Evolutionary conservation across 2,329 filamentous ascomycete species (phyloP).

Genomic region (Ascochyta rabiei): DNA sequence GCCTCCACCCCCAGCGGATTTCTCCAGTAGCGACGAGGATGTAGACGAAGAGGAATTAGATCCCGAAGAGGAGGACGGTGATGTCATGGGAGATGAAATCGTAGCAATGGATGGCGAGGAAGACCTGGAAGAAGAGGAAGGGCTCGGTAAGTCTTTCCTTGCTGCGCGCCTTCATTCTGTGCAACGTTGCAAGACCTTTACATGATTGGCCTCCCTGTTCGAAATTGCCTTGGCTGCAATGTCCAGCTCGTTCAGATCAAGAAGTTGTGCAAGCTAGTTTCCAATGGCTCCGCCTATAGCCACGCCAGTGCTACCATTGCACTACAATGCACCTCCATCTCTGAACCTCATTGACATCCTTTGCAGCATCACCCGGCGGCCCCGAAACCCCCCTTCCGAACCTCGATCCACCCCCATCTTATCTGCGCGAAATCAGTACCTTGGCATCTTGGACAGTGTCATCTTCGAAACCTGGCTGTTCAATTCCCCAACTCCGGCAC

Average conservation of each 20-base stretch:
- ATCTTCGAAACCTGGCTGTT: constrained; percentile 79
- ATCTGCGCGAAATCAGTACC: constrained; percentile 82
- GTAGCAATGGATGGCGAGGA: constrained; percentile 45
- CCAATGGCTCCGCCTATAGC: neutral
- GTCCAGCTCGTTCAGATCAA: neutral
- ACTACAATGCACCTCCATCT: neutral
- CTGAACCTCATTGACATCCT: constrained; percentile 3
- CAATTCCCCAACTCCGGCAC: constrained; percentile 75
- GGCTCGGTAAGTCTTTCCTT: constrained; percentile 24
- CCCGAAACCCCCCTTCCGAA: constrained; percentile 22
- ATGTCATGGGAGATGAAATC: constrained; percentile 33
- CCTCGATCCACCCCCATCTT: constrained; percentile 47
- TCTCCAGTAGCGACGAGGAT: constrained; percentile 39
- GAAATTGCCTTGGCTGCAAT: neutral
- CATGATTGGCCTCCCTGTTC: neutral
- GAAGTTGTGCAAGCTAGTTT: neutral
- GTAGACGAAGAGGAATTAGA: constrained; percentile 26
- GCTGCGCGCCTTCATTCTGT: neutral
- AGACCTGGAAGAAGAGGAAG: constrained; percentile 53
- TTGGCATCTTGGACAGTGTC: constrained; percentile 83
- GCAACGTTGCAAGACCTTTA: constrained; percentile 1
- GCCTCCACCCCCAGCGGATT: constrained; percentile 25
- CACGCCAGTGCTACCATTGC: neutral
- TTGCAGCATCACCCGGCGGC: constrained; percentile 25
- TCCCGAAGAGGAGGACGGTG: constrained; percentile 29